Evolutionary conservation across 169 alveolate species (phyloP).

Genomic region (Eimeria acervulina): DNA sequence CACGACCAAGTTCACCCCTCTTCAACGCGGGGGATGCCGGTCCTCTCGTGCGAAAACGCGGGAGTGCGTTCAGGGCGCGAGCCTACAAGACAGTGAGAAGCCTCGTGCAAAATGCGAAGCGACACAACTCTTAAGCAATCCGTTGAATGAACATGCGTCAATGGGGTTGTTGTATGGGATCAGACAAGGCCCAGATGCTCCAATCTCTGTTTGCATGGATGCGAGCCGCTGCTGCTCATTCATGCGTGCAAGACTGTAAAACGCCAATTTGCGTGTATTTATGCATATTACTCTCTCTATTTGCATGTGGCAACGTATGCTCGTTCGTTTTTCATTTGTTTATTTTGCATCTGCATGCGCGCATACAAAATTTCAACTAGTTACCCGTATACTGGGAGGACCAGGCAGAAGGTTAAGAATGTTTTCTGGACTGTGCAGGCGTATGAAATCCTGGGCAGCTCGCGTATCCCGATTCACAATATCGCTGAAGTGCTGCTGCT

Average conservation of each 20-base stretch:
- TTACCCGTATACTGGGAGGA: neutral
- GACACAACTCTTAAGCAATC: neutral
- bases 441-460: conserved; percentile 35
- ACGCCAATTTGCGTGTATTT: neutral
- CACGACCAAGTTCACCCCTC: conserved; percentile 11
- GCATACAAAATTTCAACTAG: neutral
- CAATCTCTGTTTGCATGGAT: neutral
- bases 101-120: neutral
- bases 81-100: conserved; percentile 63
- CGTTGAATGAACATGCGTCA: neutral
- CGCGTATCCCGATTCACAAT: conserved; percentile 58
- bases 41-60: neutral
- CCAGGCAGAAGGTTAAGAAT: neutral
- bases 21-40: conserved; percentile 14
- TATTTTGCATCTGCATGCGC: neutral
- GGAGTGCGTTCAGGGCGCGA: conserved; percentile 69
- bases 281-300: neutral
- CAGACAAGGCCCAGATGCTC: neutral
- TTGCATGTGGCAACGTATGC: neutral
- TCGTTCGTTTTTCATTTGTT: neutral
- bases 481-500: conserved; percentile 51
- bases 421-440: conserved; percentile 48
- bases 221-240: neutral
- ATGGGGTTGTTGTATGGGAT: neutral
- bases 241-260: neutral